Evolutionary conservation across 768 basidiomycete genomes (phyloP), one percentile per base, ranked within the genome.

Genomic region (Leccinum imitatum): DNA sequence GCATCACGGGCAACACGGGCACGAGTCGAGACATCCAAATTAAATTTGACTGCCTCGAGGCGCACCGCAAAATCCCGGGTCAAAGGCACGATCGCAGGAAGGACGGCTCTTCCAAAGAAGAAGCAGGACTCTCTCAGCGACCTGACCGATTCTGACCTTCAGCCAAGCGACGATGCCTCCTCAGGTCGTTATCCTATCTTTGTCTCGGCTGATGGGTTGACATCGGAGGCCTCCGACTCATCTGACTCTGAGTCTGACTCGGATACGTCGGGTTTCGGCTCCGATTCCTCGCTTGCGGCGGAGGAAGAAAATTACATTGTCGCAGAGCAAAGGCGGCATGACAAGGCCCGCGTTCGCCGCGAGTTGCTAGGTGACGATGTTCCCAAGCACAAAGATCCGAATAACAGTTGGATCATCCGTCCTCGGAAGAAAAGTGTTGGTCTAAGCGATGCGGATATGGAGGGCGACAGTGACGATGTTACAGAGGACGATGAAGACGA

Each of bases 341-440:
- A 80, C 41, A 79, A 73, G 60, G 81, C 84, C n/a, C 82, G 86
- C 51, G 71, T 85, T 30, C 82, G 79, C 51, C 82, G 86, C 53
- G 86, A 89, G 69, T 74, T 87, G 33, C 72, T 89, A 55, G 83
- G 84, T 50, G 81, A 83, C 33, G 81, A 83, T 19, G 72, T 67
- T 62, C 78, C 76, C 65, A 82, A 75, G 65, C 69, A 73, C 62
- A 75, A 69, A 66, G 66, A 72, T 64, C 62, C 71, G 11, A 77
- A 79, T 62, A 80, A 82, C 55, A 81, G 81, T 61, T 91, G 90
- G 89, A 80, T 89, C 63, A 87, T 89, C 56, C 79, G 82, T 33
- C 83, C 88, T 11, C 81, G 89, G 62, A 87, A 86, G 69, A 84
- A 79, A 67, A 90, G 89, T 67, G 87, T 87, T n/a, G 85, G 81